Evolutionary conservation across 768 basidiomycete genomes (phyloP), one percentile per base, ranked within the genome.

Genomic region (Pisolithus orientalis): DNA sequence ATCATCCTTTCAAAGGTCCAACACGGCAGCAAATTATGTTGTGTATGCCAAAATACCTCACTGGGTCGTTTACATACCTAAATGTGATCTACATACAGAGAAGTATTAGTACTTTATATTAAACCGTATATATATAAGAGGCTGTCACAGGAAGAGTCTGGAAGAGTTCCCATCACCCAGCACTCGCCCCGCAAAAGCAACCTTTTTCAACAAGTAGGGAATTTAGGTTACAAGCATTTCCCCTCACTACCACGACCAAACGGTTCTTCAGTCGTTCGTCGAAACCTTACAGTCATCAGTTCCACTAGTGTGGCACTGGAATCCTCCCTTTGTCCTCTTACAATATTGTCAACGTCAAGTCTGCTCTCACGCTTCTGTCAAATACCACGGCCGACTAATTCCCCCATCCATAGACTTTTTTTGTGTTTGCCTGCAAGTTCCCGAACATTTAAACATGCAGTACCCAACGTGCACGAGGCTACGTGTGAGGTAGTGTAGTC

Each of bases 391-490:
- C 61, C 59, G 58, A 57, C 61, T 65, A 67, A 67, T 54, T 56
- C 63, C 63, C 65, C 57, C 44, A 27, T 47, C 52, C 61, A 58
- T 54, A 55, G 16, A 8, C n/a, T 53, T 54, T 61, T 32, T 49
- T 52, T 63, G 14, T 34, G 56, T 48, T 55, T 59, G 62, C 54
- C 27, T 51, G 4, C 55, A 42, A 48, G 50, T 46, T 42, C 21
- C 52, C 53, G 58, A 47, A 24, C 52, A 46, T 47, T 55, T 58
- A 24, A 62, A 53, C 53, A 83, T 85, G 79, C 87, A 88, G 63
- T 75, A 68, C 27, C 87, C 87, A 8, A 90, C 88, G 24, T 84
- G 82, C 69, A 75, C 74, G 25, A 72, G 71, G 50, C 74, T 87
- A 51, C 84, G 81, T 55, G 78, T 90, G 17, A 55, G 67, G 67